Conservation (phyloP, 495 filamentous ascomycete species). For the Aspergillus ostianus region DNA sequence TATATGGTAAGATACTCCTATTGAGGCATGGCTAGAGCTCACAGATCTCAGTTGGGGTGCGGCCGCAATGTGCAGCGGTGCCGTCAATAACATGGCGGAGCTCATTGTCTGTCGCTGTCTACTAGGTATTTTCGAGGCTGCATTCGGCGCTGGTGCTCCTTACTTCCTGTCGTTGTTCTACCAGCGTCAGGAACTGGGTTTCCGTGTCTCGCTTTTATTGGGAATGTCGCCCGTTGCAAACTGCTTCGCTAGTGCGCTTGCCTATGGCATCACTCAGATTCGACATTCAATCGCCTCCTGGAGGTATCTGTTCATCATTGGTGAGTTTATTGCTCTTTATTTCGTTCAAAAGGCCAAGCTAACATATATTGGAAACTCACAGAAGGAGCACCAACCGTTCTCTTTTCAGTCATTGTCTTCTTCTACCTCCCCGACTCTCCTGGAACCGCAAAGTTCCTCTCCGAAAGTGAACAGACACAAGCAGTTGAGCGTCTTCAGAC, state of each 20-base stretch:
- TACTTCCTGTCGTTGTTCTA: conserved; percentile 77
- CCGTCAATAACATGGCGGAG: conserved; percentile 51
- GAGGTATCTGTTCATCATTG: conserved; percentile 32
- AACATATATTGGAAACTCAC: conserved; percentile 34
- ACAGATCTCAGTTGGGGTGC: conserved; percentile 38
- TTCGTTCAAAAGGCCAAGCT: conserved; percentile 29
- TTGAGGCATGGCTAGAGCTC: background rate
- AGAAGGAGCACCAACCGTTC: conserved; percentile 68
- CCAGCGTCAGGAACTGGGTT: conserved; percentile 64
- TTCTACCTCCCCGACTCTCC: conserved; percentile 66
- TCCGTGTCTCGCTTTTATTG: conserved; percentile 66
- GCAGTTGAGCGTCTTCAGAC: conserved; percentile 27
- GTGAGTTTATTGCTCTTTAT: conserved; percentile 8
- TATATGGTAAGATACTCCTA: conserved; percentile 28
- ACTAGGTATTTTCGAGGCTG: conserved; percentile 58
- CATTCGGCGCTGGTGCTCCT: conserved; percentile 60
- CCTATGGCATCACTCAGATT: conserved; percentile 65
- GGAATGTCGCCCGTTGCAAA: conserved; percentile 72
- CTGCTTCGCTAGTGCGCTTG: conserved; percentile 70
- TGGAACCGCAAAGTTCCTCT: conserved; percentile 63
- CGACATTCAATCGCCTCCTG: conserved; percentile 24
- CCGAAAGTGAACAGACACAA: conserved; percentile 48
- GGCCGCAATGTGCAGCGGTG: conserved; percentile 51
- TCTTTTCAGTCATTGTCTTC: conserved; percentile 58
- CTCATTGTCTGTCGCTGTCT: conserved; percentile 59